These are phyloP conservation scores for Retiboletus flavoniger DNA, from an alignment of 1,284 basidiomycete species.

Conservation along the genomic window DNA sequence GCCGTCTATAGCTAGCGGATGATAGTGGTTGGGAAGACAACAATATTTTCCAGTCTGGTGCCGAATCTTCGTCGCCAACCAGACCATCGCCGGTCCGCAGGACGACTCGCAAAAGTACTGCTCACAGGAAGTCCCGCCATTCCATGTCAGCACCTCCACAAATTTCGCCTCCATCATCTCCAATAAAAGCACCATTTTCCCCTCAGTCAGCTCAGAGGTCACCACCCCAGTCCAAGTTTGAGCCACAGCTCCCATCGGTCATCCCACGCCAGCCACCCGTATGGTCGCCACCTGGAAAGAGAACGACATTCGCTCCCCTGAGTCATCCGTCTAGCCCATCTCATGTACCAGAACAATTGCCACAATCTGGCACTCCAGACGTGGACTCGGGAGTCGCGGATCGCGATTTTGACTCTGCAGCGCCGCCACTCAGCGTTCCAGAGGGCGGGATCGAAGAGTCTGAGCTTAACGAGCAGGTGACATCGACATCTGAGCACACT, in stretches of 20 bases:
- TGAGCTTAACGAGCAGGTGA: conserved; percentile 18
- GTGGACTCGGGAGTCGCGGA: conserved; percentile 15
- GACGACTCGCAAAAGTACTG: conserved; percentile 46
- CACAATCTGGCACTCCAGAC: conserved; percentile 8
- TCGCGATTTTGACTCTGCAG: conserved; percentile 22
- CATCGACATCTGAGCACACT: conserved; percentile 39
- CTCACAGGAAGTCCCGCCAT: conserved; percentile 57
- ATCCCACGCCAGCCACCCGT: conserved; percentile 26
- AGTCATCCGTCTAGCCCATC: conserved; percentile 15
- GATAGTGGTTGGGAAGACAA: conserved; percentile 86
- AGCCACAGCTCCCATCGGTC: conserved; percentile 51
- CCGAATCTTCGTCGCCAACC: conserved; percentile 71
- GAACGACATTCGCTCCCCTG: conserved; percentile 16
- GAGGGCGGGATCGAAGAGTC: conserved; percentile 14
- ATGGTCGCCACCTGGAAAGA: conserved; percentile 18
- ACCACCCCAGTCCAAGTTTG: conserved; percentile 53
- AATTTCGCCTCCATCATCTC: conserved; percentile 44
- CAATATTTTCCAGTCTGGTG: conserved; percentile 80
- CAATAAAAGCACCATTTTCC: conserved; percentile 24
- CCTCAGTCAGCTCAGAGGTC: conserved; percentile 17
- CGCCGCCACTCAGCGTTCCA: conserved; percentile 17
- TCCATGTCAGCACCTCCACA: conserved; percentile 73
- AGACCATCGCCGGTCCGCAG: conserved; percentile 60
- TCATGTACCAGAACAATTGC: conserved; percentile 6
- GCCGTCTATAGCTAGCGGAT: conserved; percentile 37